Percentiles rank a stretch among this genome's conserved stretches.
These are phyloP conservation scores for Calamus simplicifolius DNA, from an alignment of 176 grass and related monocot species.

Conservation along the genomic window DNA sequence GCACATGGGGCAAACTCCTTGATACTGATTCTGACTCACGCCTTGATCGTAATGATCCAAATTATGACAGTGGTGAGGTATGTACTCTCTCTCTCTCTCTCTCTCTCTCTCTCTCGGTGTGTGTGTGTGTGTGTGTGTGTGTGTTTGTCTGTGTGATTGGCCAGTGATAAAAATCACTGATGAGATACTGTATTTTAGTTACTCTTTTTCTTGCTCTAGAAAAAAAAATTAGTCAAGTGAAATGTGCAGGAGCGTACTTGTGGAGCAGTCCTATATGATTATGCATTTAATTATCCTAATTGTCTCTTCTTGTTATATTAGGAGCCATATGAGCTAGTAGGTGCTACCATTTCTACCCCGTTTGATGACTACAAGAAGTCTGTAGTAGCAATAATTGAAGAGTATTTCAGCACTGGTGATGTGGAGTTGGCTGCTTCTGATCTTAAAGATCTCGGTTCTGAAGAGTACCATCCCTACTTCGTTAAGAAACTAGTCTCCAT, in stretches of 20 bases:
- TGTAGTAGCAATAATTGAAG: constrained; percentile 6
- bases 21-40: constrained; percentile 9
- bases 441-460: constrained; percentile 15
- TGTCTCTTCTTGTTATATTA: not conserved
- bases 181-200: not conserved
- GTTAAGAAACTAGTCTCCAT: constrained; percentile 20
- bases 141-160: not conserved
- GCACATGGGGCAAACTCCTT: constrained; percentile 22
- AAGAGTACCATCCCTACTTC: constrained; percentile 11
- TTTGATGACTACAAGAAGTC: constrained; percentile 18
- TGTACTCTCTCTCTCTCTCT: not conserved
- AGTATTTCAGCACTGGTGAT: constrained; percentile 18
- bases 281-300: not conserved
- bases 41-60: constrained; percentile 22
- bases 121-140: not conserved
- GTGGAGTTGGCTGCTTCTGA: constrained; percentile 13
- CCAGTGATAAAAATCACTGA: not conserved
- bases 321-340: constrained; percentile 17
- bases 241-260: too few species aligned
- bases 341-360: constrained; percentile 7
- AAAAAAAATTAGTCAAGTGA: not conserved
- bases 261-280: not conserved
- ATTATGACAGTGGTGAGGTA: constrained; percentile 21
- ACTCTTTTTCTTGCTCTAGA: not conserved
- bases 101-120: not conserved